A percentile compares a stretch with the other conserved stretches of the same genome.
These are phyloP conservation scores for Singerocomus inundabilis DNA, from an alignment of 1,284 basidiomycete genomes.

Conservation along the genomic window DNA sequence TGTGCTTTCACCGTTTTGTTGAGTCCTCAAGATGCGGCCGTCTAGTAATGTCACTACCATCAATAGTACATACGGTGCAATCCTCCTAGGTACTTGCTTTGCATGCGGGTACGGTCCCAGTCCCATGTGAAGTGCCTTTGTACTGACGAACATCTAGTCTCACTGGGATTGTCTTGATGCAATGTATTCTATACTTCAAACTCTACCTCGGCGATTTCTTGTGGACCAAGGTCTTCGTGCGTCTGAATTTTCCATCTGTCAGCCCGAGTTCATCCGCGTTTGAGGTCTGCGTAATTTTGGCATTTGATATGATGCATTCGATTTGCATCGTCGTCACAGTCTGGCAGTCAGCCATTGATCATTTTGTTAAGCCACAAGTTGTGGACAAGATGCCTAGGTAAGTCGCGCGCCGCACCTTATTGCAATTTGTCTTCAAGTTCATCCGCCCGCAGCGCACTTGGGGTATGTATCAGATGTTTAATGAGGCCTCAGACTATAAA, in stretches of 20 bases:
- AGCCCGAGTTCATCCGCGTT: constrained; percentile 8
- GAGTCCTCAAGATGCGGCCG: constrained; percentile 18
- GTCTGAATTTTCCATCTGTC: constrained; percentile 14
- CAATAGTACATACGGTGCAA: constrained; percentile 33
- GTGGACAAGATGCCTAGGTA: constrained; percentile 34
- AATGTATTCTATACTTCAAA: constrained; percentile 45
- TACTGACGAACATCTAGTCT: constrained; percentile 35
- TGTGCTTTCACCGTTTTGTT: neutral
- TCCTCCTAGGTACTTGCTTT: constrained; percentile 32
- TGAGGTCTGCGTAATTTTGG: constrained; percentile 32
- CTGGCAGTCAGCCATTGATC: constrained; percentile 32
- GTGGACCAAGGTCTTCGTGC: constrained; percentile 39
- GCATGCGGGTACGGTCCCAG: constrained; percentile 23
- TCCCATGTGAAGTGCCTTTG: neutral
- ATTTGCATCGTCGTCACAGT: constrained; percentile 27
- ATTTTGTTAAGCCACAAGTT: constrained; percentile 23
- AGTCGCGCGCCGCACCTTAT: neutral
- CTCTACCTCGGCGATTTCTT: constrained; percentile 39
- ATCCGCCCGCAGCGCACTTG: constrained; percentile 20
- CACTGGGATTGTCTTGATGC: constrained; percentile 46
- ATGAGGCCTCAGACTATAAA: neutral
- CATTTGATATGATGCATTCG: constrained; percentile 31
- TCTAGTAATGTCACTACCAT: constrained; percentile 34
- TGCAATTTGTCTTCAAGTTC: neutral
- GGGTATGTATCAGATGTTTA: constrained; percentile 15